Evolutionary conservation across 1,139 yeast species (phyloP).

Genomic region (Candida labiduridarum): DNA sequence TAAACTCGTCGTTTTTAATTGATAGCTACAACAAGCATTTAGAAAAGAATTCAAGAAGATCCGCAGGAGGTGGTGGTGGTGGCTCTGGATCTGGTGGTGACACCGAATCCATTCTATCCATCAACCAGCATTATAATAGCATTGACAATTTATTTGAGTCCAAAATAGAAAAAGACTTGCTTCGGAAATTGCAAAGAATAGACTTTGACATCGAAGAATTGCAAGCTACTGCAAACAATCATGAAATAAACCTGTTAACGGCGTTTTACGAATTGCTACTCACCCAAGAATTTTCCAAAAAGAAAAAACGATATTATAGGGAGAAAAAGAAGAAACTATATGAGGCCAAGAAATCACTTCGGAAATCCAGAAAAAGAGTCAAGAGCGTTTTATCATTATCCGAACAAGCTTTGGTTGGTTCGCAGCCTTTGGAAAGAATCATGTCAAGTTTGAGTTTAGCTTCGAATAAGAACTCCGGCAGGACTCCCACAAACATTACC

Average conservation of each 20-base stretch:
- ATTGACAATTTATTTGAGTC: slow-evolving; percentile 53
- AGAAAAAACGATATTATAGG: slow-evolving; percentile 34
- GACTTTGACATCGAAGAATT: slow-evolving; percentile 70
- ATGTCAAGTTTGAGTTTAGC: slow-evolving; percentile 41
- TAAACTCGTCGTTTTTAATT: slow-evolving; percentile 64
- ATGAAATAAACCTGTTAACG: slow-evolving; percentile 75
- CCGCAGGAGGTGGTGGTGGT: slow-evolving; percentile 10
- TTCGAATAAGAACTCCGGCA: slow-evolving; percentile 28
- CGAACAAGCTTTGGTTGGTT: slow-evolving; percentile 26
- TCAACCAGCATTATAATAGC: slow-evolving; percentile 41
- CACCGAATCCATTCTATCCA: slow-evolving; percentile 42
- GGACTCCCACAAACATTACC: slow-evolving; percentile 12
- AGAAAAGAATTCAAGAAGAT: slow-evolving; percentile 18
- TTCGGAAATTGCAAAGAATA: slow-evolving; percentile 64
- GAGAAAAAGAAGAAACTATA: slow-evolving; percentile 43
- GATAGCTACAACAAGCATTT: slow-evolving; percentile 32
- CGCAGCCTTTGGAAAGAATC: slow-evolving; percentile 45
- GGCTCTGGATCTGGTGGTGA: slow-evolving; percentile 19
- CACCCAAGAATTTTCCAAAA: slow-evolving; percentile 56
- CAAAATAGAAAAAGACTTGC: slow-evolving; percentile 62
- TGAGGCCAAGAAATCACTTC: slow-evolving; percentile 43
- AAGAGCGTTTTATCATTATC: slow-evolving; percentile 41
- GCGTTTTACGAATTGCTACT: slow-evolving; percentile 81
- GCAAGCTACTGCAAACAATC: slow-evolving; percentile 59
- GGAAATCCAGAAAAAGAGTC: slow-evolving; percentile 55